These are phyloP conservation scores for Microthlaspi erraticum DNA, from an alignment of 345 rosid species.

Conservation along the genomic window DNA sequence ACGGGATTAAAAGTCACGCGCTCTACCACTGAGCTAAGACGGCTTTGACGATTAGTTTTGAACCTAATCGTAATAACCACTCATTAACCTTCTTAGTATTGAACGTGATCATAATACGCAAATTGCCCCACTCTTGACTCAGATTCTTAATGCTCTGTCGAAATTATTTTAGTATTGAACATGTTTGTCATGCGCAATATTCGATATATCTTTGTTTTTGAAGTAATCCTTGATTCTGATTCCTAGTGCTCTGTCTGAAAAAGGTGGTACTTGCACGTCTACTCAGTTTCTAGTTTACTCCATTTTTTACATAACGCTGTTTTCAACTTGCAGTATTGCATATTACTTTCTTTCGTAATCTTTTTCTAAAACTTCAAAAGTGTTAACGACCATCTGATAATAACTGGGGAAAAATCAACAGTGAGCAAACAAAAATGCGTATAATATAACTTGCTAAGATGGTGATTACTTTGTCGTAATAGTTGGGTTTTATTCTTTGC, in stretches of 20 bases:
- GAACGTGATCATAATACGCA: too few relatives aligned
- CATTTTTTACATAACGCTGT: neutral
- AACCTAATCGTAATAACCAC: too few relatives aligned
- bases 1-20: too few relatives aligned
- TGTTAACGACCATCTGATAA: neutral
- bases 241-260: neutral
- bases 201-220: neutral
- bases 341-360: neutral
- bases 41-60: neutral
- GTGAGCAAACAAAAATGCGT: neutral
- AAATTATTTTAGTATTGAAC: neutral
- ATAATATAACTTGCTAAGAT: too few relatives aligned
- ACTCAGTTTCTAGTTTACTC: neutral
- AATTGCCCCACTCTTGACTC: too few relatives aligned
- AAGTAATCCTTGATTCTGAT: slow-evolving; percentile 1
- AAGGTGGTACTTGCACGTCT: slow-evolving; percentile 2
- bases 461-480: too few relatives aligned
- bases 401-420: neutral
- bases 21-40: neutral
- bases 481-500: too few relatives aligned
- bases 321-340: neutral
- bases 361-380: neutral
- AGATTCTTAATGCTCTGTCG: slow-evolving; percentile 9
- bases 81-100: too few relatives aligned
- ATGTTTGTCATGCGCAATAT: neutral